phyloP scores from a whole-genome alignment of 352 stramenopile genomes.

The Phytophthora ohioensis region DNA sequence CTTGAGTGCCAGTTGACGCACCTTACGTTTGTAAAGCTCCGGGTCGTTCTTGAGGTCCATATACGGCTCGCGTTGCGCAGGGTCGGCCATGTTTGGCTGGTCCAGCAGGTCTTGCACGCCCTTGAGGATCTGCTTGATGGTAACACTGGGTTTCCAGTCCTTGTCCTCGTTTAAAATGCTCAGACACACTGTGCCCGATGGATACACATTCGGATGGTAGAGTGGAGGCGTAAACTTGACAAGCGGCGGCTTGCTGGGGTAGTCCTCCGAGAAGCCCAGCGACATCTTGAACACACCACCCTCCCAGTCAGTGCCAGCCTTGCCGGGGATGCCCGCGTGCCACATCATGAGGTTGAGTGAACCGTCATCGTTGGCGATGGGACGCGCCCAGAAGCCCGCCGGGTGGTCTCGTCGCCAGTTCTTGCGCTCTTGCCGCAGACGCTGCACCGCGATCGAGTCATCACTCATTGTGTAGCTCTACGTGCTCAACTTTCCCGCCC shows the following conservation, averaged over 20 bases:
- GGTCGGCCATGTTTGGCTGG: conserved; percentile 90
- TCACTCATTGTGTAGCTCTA: conserved; percentile 63
- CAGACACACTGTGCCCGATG: conserved; percentile 97
- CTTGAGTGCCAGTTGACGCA: conserved; percentile 84
- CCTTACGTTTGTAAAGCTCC: conserved; percentile 90
- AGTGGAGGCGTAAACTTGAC: conserved; percentile 98
- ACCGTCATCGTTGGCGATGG: conserved; percentile 92
- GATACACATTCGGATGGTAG: conserved; percentile 98
- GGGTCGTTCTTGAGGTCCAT: conserved; percentile 92
- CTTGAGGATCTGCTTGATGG: conserved; percentile 98
- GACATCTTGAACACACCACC: conserved; percentile 97
- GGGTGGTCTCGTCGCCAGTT: conserved; percentile 96
- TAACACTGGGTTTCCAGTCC: conserved; percentile 98
- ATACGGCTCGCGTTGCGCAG: conserved; percentile 87
- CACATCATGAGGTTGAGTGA: conserved; percentile 98
- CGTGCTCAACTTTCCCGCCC: conserved; percentile 8
- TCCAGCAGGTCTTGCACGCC: conserved; percentile 94
- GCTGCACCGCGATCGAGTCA: conserved; percentile 91
- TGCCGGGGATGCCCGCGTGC: conserved; percentile 97
- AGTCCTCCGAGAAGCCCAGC: conserved; percentile 98
- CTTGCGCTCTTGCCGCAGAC: conserved; percentile 94
- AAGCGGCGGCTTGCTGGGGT: conserved; percentile 97
- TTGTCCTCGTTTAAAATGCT: conserved; percentile 99
- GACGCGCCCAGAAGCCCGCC: conserved; percentile 97
- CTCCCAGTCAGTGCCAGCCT: conserved; percentile 97